Base-by-base conservation (phyloP, 2,329 filamentous ascomycete genomes). In the Scortechinia acanthostroma region DNA sequence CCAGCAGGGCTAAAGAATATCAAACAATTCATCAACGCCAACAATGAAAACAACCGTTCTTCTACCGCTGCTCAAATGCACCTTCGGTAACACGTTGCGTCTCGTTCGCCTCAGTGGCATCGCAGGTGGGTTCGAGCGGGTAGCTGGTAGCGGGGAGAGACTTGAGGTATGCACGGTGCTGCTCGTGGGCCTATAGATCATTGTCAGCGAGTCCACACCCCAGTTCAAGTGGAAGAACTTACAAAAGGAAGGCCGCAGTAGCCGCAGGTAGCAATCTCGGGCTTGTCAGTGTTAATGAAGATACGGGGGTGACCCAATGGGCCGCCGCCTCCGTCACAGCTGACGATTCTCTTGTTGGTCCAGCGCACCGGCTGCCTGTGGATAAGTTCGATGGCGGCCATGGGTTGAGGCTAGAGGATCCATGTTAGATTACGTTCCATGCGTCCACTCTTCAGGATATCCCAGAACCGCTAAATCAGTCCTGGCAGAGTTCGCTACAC, bases 231-330 rank as follows among this genome's bases (percentile, higher is more conserved):
- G 22, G 22, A 17, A 23, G 28, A 45, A 67, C 91, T 62, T 77
- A 97, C 93, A 63, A 83, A 98, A 55, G 93, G 93, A 53, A 93
- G 64, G 45, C 93, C 93, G 63, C 93, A 98, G 73, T 98, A 98
- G 59, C 77, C 84, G 74, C 93, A 98, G 62, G 74, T 73, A 66
- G 80, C 80, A 57, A 98, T 95, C 73, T 97, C 83, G 37, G 93
- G 88, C 76, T 96, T 97, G 69, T 98, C 93, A 53, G 87, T 84
- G 70, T 98, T 98, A 78, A 98, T 98, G 65, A 90, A 98, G 68
- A 98, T 86, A 59, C 80, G 80, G 43, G 93, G 93, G 65, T 98
- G 93, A 37, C 93, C 93, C 46, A 88, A 71, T 22, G 91, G 85
- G 42, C 91, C 93, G 53, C 91, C 91, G 48, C 91, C 93, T 47